Evolutionary conservation across 805 yeast species (phyloP).

Genomic region (Metschnikowia colocasiae): DNA sequence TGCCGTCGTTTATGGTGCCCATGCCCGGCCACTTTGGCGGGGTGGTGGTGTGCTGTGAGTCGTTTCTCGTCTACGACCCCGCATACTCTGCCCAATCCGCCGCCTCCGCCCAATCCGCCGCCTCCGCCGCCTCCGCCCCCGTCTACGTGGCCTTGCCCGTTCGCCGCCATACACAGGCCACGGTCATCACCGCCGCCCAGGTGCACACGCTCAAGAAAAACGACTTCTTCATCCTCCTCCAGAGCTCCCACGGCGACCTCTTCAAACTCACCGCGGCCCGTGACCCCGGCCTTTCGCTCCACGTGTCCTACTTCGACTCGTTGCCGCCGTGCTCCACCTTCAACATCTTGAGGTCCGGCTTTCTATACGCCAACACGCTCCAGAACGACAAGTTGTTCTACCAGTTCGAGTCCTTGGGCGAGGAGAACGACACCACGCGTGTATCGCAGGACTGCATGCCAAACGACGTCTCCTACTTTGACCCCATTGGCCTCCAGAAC

Average conservation of each 20-base stretch:
- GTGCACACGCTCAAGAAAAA: conserved; percentile 61
- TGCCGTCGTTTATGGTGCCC: conserved; percentile 53
- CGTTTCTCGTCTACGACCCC: conserved; percentile 48
- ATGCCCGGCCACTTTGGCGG: conserved; percentile 76
- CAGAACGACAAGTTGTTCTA: conserved; percentile 62
- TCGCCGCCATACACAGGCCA: conserved; percentile 25
- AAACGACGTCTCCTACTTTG: conserved; percentile 12
- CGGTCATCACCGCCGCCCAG: conserved; percentile 50
- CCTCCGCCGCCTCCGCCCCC: conserved; percentile 2
- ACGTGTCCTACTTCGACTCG: conserved; percentile 71
- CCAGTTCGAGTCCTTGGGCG: conserved; percentile 77
- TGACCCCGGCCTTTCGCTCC: conserved; percentile 32
- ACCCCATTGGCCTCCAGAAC: conserved; percentile 46
- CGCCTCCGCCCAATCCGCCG: conserved; percentile 13
- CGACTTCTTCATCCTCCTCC: conserved; percentile 65
- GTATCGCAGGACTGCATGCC: background rate
- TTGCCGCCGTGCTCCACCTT: conserved; percentile 56
- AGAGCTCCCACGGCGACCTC: conserved; percentile 68
- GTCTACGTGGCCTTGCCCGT: conserved; percentile 53
- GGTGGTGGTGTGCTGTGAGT: conserved; percentile 58
- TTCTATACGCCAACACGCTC: conserved; percentile 63
- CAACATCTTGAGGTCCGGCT: conserved; percentile 69
- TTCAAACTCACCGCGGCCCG: conserved; percentile 56
- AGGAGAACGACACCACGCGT: conserved; percentile 35
- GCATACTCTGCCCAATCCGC: conserved; percentile 21